Percentiles rank a stretch among this genome's conserved stretches.
These are phyloP conservation scores for Keithomyces neogunnii DNA, from an alignment of 2,329 filamentous ascomycete species.

Conservation along the genomic window DNA sequence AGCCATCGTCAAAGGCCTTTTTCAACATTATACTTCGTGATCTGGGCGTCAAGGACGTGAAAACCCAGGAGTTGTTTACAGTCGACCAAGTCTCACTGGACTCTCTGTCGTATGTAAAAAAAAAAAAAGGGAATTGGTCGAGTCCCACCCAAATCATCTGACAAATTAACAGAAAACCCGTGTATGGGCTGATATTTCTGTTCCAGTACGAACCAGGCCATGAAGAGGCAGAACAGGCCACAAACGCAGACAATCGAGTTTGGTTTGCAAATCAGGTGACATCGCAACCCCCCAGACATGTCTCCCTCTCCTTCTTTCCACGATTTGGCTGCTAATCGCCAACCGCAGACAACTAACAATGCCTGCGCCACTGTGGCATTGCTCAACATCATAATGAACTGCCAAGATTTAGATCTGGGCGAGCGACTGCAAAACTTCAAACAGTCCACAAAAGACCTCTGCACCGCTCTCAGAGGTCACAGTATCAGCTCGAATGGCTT, in stretches of 20 bases:
- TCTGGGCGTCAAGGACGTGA: slow-evolving; percentile 65
- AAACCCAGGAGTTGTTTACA: slow-evolving; percentile 67
- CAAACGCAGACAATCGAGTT: slow-evolving; percentile 39
- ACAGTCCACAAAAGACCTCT: slow-evolving; percentile 57
- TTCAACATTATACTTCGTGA: slow-evolving; percentile 80
- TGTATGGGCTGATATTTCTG: slow-evolving; percentile 83
- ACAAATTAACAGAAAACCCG: slow-evolving; percentile 48
- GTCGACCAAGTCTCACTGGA: slow-evolving; percentile 59
- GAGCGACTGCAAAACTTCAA: slow-evolving; percentile 66
- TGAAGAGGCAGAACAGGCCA: slow-evolving; percentile 45
- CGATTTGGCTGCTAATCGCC: not conserved
- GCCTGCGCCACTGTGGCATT: slow-evolving; percentile 89
- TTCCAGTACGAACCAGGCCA: slow-evolving; percentile 58
- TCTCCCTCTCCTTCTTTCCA: not conserved
- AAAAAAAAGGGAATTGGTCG: not conserved
- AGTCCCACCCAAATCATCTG: not conserved
- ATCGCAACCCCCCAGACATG: not conserved
- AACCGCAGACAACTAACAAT: slow-evolving; percentile 63
- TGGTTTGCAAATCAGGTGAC: slow-evolving; percentile 92
- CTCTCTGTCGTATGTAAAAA: slow-evolving; percentile 48
- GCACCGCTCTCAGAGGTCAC: slow-evolving; percentile 66
- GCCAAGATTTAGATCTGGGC: slow-evolving; percentile 57
- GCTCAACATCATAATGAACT: slow-evolving; percentile 90
- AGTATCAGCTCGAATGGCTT: slow-evolving; percentile 65
- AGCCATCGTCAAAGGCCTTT: slow-evolving; percentile 46